Evolutionary conservation across 139 green algal species (phyloP).

Genomic region (Closterium sp.): DNA sequence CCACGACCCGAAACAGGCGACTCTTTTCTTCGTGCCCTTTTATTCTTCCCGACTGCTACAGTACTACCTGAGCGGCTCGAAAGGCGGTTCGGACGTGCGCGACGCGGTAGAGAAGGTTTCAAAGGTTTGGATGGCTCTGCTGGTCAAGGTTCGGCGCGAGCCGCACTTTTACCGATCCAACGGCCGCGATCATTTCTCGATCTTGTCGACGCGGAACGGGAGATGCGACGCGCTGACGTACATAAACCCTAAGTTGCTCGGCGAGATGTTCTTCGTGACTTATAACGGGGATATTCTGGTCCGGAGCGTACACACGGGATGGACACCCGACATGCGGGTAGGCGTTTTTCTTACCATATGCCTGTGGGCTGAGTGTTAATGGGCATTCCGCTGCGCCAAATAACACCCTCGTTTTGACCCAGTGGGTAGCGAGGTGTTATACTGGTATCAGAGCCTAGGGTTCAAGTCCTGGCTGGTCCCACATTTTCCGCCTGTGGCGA

Average conservation of each 20-base stretch:
- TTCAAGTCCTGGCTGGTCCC: no score
- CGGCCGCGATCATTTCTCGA: constrained; percentile 44
- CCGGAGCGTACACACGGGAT: neutral
- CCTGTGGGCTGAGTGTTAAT: no score
- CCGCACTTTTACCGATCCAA: constrained; percentile 26
- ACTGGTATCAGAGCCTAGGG: no score
- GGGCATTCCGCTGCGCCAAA: no score
- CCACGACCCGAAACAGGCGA: constrained; percentile 34
- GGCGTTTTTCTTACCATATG: no score
- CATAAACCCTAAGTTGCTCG: neutral
- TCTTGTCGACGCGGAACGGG: constrained; percentile 22
- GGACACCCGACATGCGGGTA: neutral
- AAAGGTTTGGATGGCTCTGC: neutral
- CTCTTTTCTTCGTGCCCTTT: constrained; percentile 48
- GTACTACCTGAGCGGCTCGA: neutral
- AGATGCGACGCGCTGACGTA: constrained; percentile 9
- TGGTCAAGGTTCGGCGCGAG: neutral
- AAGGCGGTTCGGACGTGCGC: neutral
- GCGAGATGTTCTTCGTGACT: constrained; percentile 21
- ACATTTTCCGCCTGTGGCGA: no score
- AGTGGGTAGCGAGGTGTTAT: no score
- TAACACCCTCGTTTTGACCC: no score
- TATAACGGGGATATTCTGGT: neutral
- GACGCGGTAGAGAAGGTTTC: neutral
- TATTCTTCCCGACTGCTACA: constrained; percentile 30